Conservation (phyloP, 2,329 filamentous ascomycete species). For the Allantophomopsis lycopodina region DNA sequence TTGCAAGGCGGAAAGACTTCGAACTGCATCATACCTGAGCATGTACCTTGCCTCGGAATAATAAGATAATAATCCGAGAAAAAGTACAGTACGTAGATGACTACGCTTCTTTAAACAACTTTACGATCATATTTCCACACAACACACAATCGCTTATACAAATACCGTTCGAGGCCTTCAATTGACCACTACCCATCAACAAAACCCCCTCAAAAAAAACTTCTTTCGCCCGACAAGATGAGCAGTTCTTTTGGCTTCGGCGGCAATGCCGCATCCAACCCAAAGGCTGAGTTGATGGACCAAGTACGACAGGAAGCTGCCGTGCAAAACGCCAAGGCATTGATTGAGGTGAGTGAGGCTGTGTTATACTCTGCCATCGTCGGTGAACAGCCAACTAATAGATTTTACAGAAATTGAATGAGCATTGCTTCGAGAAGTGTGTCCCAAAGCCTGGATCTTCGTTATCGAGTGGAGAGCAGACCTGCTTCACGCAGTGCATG, state of each 20-base stretch:
- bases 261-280: slow-evolving; percentile 8
- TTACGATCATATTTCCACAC: no score
- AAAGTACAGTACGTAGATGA: no score
- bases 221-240: slow-evolving; percentile 9
- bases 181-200: no score
- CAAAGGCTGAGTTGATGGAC: slow-evolving; percentile 32
- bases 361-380: background rate
- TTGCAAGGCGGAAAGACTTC: no score
- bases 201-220: background rate
- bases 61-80: no score
- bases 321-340: slow-evolving; percentile 51
- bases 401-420: slow-evolving; percentile 54
- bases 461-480: slow-evolving; percentile 52
- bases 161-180: no score
- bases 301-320: slow-evolving; percentile 40
- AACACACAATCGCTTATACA: no score
- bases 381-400: background rate
- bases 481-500: slow-evolving; percentile 65
- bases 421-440: slow-evolving; percentile 70
- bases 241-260: slow-evolving; percentile 11
- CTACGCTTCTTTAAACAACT: no score
- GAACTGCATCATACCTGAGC: no score
- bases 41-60: no score
- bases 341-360: slow-evolving; percentile 47
- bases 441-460: slow-evolving; percentile 54